These are phyloP conservation scores for Pseudopithomyces chartarum DNA, from an alignment of 2,329 filamentous ascomycete genomes.

Conservation along the genomic window DNA sequence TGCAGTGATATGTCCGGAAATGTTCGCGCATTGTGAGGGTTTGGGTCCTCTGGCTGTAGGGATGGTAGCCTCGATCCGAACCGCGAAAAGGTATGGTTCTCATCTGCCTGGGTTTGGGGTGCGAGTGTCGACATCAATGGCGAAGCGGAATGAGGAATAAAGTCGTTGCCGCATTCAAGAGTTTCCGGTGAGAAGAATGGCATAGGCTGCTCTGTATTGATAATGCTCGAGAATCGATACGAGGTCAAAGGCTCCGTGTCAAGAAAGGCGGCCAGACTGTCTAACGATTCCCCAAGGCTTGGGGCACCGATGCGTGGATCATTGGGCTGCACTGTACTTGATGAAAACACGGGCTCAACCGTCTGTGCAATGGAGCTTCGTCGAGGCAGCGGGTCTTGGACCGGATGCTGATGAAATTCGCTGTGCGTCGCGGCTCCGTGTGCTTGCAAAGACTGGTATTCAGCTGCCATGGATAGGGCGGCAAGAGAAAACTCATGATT, in stretches of 20 bases:
- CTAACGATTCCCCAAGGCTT: constrained; percentile 39
- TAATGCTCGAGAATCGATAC: constrained; percentile 47
- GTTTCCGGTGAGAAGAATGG: constrained; percentile 50
- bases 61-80: constrained; percentile 48
- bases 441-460: constrained; percentile 46
- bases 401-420: constrained; percentile 13
- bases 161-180: constrained; percentile 35
- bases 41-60: constrained; percentile 44
- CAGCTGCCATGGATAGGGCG: constrained; percentile 49
- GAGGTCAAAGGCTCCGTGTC: constrained; percentile 45
- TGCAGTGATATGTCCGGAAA: constrained; percentile 43
- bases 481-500: constrained; percentile 43
- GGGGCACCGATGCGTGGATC: constrained; percentile 22
- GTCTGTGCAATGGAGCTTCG: constrained; percentile 18
- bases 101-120: constrained; percentile 28
- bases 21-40: constrained; percentile 15
- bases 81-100: constrained; percentile 40
- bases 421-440: constrained; percentile 32
- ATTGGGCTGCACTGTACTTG: constrained; percentile 16
- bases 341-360: constrained; percentile 14
- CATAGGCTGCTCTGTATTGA: constrained; percentile 49
- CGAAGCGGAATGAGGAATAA: constrained; percentile 18
- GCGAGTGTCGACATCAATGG: constrained; percentile 12
- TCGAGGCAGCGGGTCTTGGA: constrained; percentile 17
- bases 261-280: constrained; percentile 46